Percentiles rank a stretch among this genome's conserved stretches.
phyloP scores from a whole-genome alignment of 2,329 filamentous ascomycete genomes.

The Akanthomyces dipterigenus region DNA sequence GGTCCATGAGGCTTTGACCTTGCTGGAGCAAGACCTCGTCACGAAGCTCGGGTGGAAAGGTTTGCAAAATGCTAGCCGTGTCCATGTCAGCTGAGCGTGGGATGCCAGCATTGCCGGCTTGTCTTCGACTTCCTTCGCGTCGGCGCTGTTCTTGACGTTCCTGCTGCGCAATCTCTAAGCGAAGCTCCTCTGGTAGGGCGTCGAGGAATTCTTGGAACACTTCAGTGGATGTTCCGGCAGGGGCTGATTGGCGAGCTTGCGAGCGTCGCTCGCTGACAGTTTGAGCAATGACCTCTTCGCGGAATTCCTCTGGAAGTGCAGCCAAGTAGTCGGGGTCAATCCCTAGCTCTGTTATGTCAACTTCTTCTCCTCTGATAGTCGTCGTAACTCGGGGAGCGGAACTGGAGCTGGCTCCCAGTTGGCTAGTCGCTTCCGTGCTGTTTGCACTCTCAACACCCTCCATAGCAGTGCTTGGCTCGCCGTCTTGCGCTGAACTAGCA shows the following conservation, averaged over 20 bases:
- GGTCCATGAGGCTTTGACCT: constrained; percentile 78
- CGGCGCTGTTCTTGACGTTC: constrained; percentile 85
- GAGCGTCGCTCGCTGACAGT: constrained; percentile 78
- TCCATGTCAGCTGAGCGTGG: constrained; percentile 70
- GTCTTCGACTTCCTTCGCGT: constrained; percentile 70
- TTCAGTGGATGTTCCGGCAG: constrained; percentile 68
- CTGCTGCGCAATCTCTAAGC: constrained; percentile 83
- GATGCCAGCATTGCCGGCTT: constrained; percentile 40
- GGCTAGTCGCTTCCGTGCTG: background rate
- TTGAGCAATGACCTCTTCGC: constrained; percentile 91
- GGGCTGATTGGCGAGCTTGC: constrained; percentile 60
- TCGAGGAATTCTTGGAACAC: constrained; percentile 93
- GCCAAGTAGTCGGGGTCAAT: constrained; percentile 94
- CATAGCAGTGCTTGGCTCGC: constrained; percentile 48
- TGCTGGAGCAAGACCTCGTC: constrained; percentile 87
- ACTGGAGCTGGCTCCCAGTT: constrained; percentile 22
- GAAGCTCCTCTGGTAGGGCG: constrained; percentile 82
- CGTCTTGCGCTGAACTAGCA: constrained; percentile 8
- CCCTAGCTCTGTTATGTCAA: constrained; percentile 89
- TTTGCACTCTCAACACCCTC: constrained; percentile 63
- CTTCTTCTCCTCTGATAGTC: constrained; percentile 75
- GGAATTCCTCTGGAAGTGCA: constrained; percentile 92
- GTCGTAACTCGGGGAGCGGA: constrained; percentile 59
- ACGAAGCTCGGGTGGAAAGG: constrained; percentile 75
- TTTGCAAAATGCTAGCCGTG: constrained; percentile 83